Conservation (phyloP, 257 asterid genomes). For the Salvia rosmarinus region DNA sequence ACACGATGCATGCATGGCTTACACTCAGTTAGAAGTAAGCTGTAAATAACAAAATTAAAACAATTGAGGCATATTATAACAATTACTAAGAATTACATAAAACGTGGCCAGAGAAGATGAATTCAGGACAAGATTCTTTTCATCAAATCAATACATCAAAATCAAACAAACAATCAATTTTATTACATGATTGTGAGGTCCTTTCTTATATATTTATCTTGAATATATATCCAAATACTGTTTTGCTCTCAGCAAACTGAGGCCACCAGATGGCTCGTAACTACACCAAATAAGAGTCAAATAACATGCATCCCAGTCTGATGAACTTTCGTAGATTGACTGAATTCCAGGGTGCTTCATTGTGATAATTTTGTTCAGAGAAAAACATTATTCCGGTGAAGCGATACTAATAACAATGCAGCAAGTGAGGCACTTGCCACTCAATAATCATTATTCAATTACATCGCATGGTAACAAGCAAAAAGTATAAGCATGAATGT, state of each 20-base stretch:
- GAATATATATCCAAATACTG: not conserved
- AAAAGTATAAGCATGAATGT: constrained; percentile 14
- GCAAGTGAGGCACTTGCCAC: not conserved
- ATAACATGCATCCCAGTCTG: not conserved
- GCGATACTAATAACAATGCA: constrained; percentile 13
- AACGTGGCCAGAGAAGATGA: not conserved
- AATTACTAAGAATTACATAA: no score
- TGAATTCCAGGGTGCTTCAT: not conserved
- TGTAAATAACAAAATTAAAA: not conserved
- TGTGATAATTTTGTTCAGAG: not conserved
- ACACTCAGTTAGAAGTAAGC: not conserved
- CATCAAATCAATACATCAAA: not conserved
- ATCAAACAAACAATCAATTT: not conserved
- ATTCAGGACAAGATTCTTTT: not conserved
- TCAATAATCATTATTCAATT: constrained; percentile 22
- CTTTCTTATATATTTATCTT: no score
- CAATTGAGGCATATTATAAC: not conserved
- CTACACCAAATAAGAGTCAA: constrained; percentile 6
- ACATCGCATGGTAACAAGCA: not conserved
- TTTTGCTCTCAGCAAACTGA: not conserved
- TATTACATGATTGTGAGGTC: not conserved
- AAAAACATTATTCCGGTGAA: not conserved
- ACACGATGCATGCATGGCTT: not conserved
- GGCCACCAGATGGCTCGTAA: not conserved
- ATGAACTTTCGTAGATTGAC: not conserved